phyloP scores from a whole-genome alignment of 352 stramenopile genomes.

The Thalassiosira mediterranea region DNA sequence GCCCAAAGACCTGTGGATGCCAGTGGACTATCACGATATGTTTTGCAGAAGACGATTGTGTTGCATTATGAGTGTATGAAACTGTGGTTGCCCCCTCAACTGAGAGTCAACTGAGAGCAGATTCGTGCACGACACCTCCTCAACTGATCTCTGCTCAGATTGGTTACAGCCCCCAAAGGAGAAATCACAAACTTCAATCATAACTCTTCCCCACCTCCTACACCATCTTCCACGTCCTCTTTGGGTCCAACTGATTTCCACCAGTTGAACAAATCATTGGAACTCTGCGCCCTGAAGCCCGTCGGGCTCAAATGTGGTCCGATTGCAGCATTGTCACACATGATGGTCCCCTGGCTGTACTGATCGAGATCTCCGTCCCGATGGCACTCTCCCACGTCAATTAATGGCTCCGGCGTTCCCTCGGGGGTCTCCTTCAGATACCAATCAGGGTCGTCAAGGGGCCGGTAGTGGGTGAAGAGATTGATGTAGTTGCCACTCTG shows the following conservation, averaged over 20 bases:
- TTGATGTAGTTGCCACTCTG: constrained; percentile 81
- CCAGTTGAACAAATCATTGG: constrained; percentile 64
- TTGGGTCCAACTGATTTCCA: constrained; percentile 48
- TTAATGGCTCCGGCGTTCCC: constrained; percentile 47
- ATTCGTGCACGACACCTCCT: too few species aligned
- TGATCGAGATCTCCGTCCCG: constrained; percentile 31
- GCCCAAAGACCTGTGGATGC: too few species aligned
- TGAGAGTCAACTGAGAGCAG: too few species aligned
- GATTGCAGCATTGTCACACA: constrained; percentile 57
- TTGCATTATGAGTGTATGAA: too few species aligned
- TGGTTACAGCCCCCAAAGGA: too few species aligned
- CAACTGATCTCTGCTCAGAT: too few species aligned
- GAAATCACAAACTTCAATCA: too few species aligned
- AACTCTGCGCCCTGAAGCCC: constrained; percentile 40
- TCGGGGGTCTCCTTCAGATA: constrained; percentile 51
- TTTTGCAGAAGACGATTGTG: too few species aligned
- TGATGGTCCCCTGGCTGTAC: constrained; percentile 28
- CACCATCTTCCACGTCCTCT: not conserved
- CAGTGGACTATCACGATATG: too few species aligned
- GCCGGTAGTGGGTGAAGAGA: constrained; percentile 86
- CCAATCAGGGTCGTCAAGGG: constrained; percentile 63
- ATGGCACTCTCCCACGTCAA: constrained; percentile 62
- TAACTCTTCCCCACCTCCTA: constrained; percentile 7
- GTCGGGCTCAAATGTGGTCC: constrained; percentile 49
- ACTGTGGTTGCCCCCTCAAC: too few species aligned